Conservation (phyloP, 345 rosid species). For the Pistacia vera region DNA sequence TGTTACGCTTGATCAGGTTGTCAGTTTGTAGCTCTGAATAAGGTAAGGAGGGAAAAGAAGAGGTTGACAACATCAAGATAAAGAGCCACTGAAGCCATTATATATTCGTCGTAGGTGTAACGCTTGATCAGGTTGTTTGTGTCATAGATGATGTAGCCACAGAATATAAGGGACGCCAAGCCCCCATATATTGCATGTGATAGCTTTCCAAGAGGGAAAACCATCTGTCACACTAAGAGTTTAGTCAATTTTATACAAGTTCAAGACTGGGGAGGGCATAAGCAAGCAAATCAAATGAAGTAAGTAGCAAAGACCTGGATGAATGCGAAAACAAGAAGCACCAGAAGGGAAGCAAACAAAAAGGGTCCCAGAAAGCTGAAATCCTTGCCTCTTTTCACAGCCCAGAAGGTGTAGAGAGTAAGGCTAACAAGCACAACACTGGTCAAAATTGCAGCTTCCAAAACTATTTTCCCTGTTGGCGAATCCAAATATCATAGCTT, state of each 20-base stretch:
- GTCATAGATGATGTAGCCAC: slow-evolving; percentile 57
- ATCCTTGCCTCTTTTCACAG: slow-evolving; percentile 59
- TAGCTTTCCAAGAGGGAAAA: slow-evolving; percentile 47
- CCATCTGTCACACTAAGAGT: slow-evolving; percentile 24
- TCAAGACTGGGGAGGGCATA: neutral
- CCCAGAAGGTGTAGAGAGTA: slow-evolving; percentile 77
- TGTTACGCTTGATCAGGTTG: no score
- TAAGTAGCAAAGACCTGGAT: slow-evolving; percentile 42
- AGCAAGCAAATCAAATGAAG: neutral
- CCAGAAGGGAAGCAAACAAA: slow-evolving; percentile 48
- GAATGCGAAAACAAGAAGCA: slow-evolving; percentile 46
- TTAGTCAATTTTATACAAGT: neutral
- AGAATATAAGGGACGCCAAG: slow-evolving; percentile 48
- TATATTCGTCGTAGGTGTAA: slow-evolving; percentile 61
- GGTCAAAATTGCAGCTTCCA: slow-evolving; percentile 63
- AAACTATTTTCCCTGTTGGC: slow-evolving; percentile 53
- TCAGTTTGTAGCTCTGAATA: neutral
- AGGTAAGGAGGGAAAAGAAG: slow-evolving; percentile 51
- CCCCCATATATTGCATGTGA: slow-evolving; percentile 45
- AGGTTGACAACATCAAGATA: slow-evolving; percentile 72
- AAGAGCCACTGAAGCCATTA: slow-evolving; percentile 64
- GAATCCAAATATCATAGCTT: neutral
- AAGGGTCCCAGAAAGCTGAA: slow-evolving; percentile 74
- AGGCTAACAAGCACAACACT: slow-evolving; percentile 51
- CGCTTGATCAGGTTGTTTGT: slow-evolving; percentile 63